Evolutionary conservation across 345 rosid species (phyloP), one percentile per base, ranked within the genome.

Genomic region (Pelargonium nanum): DNA sequence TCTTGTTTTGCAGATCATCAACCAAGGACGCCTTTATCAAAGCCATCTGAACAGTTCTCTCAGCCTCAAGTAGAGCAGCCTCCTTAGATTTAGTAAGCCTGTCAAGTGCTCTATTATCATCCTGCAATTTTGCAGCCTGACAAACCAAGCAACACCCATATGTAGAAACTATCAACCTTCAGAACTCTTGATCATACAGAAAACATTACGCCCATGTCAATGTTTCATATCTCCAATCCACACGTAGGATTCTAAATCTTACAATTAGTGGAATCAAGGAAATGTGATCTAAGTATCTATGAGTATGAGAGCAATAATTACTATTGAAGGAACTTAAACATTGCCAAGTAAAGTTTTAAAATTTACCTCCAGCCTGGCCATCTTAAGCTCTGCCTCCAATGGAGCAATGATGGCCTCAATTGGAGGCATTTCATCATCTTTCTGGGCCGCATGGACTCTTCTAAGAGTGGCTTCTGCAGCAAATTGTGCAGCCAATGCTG

Each of bases 401-500:
- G 83, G 83, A 24, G 83, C 25, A 24, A 78, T 75, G 54, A 78
- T 78, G 65, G 83, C 83, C 74, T 78, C 83, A 55, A 75, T 78
- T 24, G 83, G 83, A 68, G 83, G 83, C 83, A 78, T 78, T 22
- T 78, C 83, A 44, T 78, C 83, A 45, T 78, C 83, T 65, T 75
- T 78, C 60, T 78, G 80, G 23, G 83, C 83, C 59, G 83, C 80
- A 70, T 79, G 83, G 26, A 73, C 80, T 61, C 83, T 75, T 65
- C 83, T 71, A 61, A 79, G 80, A 1, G 83, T 75, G 45, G 80
- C 83, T 66, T 79, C 83, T 2, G 80, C 83, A 57, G 80, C 80
- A 75, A 75, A 79, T 63, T 79, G 83, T 32, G 78, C 80, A 55
- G 83, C 83, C 58, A 79, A 56, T 24, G 80, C 79, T 26, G 73